Percentiles rank a stretch among this genome's conserved stretches.
These are phyloP conservation scores for Metschnikowia arizonensis DNA, from an alignment of 805 yeast species.

Conservation along the genomic window DNA sequence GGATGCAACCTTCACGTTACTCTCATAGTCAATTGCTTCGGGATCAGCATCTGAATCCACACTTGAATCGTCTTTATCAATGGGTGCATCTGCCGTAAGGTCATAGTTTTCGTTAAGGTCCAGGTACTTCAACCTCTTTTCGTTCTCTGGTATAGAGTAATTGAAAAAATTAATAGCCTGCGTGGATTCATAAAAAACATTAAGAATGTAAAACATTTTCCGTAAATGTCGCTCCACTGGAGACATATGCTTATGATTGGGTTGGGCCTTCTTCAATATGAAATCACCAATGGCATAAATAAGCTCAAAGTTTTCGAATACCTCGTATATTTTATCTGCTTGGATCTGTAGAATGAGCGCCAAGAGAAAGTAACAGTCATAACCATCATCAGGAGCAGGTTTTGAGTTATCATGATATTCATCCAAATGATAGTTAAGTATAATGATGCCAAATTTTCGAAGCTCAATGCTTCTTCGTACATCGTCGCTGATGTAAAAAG, in stretches of 20 bases:
- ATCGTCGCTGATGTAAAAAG: slow-evolving; percentile 21
- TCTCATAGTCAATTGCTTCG: slow-evolving; percentile 14
- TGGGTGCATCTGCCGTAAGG: slow-evolving; percentile 16
- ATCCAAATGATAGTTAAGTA: slow-evolving; percentile 39
- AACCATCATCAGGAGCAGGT: slow-evolving; percentile 20
- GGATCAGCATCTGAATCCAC: slow-evolving; percentile 13
- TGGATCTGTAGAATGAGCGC: slow-evolving; percentile 37
- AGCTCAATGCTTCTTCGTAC: slow-evolving; percentile 30
- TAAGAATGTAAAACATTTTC: slow-evolving; percentile 29
- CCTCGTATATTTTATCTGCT: slow-evolving; percentile 35
- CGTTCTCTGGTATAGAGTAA: slow-evolving; percentile 38
- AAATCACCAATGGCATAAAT: slow-evolving; percentile 40
- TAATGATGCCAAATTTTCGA: slow-evolving; percentile 32
- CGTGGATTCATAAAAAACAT: slow-evolving; percentile 44
- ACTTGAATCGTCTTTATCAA: slow-evolving; percentile 8
- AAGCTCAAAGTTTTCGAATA: slow-evolving; percentile 41
- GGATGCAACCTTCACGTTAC: slow-evolving; percentile 12
- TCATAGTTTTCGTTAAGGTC: slow-evolving; percentile 41
- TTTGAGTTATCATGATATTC: slow-evolving; percentile 31
- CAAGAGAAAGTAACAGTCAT: slow-evolving; percentile 32
- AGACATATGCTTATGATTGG: slow-evolving; percentile 19
- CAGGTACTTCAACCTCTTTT: slow-evolving; percentile 39
- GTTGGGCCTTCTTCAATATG: slow-evolving; percentile 17
- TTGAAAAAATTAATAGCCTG: slow-evolving; percentile 46
- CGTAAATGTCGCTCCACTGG: slow-evolving; percentile 23